Percentiles rank a stretch among this genome's conserved stretches.
These are phyloP conservation scores for Physaria fendleri DNA, from an alignment of 345 rosid species.

Conservation along the genomic window DNA sequence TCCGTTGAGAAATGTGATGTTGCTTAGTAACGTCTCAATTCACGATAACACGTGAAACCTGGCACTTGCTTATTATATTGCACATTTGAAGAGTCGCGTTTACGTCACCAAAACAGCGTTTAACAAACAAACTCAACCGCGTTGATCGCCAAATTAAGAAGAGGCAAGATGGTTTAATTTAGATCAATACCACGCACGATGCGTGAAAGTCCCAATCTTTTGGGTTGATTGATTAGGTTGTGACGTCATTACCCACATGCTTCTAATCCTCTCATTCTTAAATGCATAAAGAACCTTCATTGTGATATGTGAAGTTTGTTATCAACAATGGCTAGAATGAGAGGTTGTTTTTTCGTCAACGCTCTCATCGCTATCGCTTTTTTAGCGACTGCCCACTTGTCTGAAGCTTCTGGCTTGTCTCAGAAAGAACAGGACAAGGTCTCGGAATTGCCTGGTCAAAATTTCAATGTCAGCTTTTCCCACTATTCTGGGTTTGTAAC, in stretches of 20 bases:
- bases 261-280: not conserved
- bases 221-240: not conserved
- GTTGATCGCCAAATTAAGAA: not conserved
- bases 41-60: constrained; percentile 17
- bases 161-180: not conserved
- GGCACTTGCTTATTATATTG: constrained; percentile 1
- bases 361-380: constrained; percentile 11
- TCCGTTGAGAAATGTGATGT: constrained; percentile 17
- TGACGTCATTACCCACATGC: constrained; percentile 25
- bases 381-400: constrained; percentile 21
- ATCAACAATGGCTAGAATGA: constrained; percentile 23
- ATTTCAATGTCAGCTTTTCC: constrained; percentile 52
- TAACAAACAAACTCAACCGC: not conserved
- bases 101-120: not conserved
- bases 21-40: not conserved
- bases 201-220: constrained; percentile 17
- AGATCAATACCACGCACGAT: constrained; percentile 18
- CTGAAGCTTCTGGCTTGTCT: constrained; percentile 24
- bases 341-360: constrained; percentile 16
- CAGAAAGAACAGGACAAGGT: constrained; percentile 66
- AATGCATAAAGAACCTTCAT: not conserved
- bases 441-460: constrained; percentile 57
- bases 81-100: not conserved
- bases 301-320: not conserved
- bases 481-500: constrained; percentile 72